Conservation (phyloP, 208 protist species). For the Trichomonas tenax region DNA sequence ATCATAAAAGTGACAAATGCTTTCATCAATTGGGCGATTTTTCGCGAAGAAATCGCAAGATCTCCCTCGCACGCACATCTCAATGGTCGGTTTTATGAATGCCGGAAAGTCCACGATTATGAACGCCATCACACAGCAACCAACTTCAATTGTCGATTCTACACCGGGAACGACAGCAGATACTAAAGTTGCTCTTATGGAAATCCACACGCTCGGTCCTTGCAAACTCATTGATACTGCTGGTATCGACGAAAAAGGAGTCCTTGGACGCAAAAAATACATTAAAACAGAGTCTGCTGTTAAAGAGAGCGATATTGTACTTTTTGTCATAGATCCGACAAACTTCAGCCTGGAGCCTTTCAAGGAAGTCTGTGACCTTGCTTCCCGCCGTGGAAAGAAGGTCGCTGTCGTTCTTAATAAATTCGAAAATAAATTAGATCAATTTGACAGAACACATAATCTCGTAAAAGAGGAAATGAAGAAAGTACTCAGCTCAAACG, state of each 20-base stretch:
- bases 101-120: slow-evolving; percentile 48
- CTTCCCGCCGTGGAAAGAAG: neutral
- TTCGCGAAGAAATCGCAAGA: neutral
- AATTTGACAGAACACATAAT: neutral
- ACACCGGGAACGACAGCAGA: slow-evolving; percentile 48
- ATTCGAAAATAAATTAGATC: neutral
- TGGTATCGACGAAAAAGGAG: slow-evolving; percentile 39
- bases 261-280: slow-evolving; percentile 41
- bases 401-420: neutral
- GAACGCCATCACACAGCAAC: slow-evolving; percentile 42
- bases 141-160: slow-evolving; percentile 46
- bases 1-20: neutral
- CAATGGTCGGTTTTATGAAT: slow-evolving; percentile 43
- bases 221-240: slow-evolving; percentile 49
- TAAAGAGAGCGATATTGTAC: slow-evolving; percentile 38
- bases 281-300: slow-evolving; percentile 33
- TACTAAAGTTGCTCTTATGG: slow-evolving; percentile 47
- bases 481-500: neutral
- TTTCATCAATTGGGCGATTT: neutral
- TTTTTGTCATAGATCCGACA: slow-evolving; percentile 36
- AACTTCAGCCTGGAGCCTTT: neutral
- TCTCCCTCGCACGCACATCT: slow-evolving; percentile 34
- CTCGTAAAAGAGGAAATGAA: neutral
- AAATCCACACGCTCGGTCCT: slow-evolving; percentile 42
- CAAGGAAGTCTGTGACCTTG: neutral